Evolutionary conservation across 345 rosid species (phyloP).

Genomic region (Hypericum perforatum): DNA sequence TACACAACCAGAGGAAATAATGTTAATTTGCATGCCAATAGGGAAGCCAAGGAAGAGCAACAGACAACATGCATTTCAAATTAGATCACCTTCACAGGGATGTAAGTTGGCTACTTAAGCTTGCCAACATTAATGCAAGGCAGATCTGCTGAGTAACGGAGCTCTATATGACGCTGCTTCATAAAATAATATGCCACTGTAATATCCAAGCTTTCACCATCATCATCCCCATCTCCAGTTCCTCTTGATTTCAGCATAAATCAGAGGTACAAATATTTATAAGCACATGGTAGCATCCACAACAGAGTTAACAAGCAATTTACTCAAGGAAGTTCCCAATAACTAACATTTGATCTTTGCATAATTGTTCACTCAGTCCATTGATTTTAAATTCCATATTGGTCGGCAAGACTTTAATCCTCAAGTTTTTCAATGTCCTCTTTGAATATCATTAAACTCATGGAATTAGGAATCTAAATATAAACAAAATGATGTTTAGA

Average conservation of each 20-base stretch:
- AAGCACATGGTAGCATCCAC: slow-evolving; percentile 14
- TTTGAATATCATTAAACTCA: no score
- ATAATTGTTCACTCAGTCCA: slow-evolving; percentile 71
- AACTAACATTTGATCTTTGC: slow-evolving; percentile 68
- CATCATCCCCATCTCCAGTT: slow-evolving; percentile 24
- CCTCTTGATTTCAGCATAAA: slow-evolving; percentile 58
- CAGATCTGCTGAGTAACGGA: slow-evolving; percentile 45
- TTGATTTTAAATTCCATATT: no score
- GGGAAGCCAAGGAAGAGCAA: slow-evolving; percentile 4
- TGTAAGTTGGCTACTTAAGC: slow-evolving; percentile 64
- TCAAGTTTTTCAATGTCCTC: slow-evolving; percentile 63
- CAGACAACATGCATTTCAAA: neutral
- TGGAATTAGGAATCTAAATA: no score
- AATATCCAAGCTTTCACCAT: no score
- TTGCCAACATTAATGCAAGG: slow-evolving; percentile 93
- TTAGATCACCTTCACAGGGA: slow-evolving; percentile 65
- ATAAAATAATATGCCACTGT: slow-evolving; percentile 66
- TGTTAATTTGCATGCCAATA: slow-evolving; percentile 8
- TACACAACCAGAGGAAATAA: slow-evolving; percentile 21
- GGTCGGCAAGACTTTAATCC: slow-evolving; percentile 53
- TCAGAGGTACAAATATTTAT: slow-evolving; percentile 22
- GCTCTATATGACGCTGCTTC: slow-evolving; percentile 43
- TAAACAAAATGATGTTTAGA: no score
- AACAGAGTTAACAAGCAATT: neutral
- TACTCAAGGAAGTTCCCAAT: slow-evolving; percentile 5